Base-by-base conservation (phyloP, 768 basidiomycete species). In the Strobilomyces echinocephalus region DNA sequence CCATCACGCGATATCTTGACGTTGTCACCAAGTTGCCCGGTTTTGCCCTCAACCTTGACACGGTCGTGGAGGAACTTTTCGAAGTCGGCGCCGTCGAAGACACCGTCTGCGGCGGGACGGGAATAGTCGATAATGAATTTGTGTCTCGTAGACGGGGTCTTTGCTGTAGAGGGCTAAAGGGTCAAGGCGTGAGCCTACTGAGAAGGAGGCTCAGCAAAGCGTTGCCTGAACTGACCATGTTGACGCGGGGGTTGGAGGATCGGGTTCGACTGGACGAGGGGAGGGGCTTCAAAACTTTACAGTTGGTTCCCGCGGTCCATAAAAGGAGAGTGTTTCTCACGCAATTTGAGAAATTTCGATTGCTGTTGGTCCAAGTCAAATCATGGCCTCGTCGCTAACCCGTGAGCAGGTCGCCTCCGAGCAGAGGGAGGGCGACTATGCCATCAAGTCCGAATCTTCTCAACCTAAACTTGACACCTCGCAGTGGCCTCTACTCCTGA, bases 401-500 rank as follows among this genome's bases (percentile, higher is more conserved):
- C 76, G 80, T 63, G 79, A 83, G 53, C 81, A 90, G 69, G 80
- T 92, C 46, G 85, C 84, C 24, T 80, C 83, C 44, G 87, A 82
- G 16, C 89, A 91, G 72, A 74, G 83, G 49, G 75, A 80, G 21
- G 87, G 85, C 24, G 87, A 93, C 68, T 92, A 80, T 63, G 63
- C 84, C 43, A 92, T 95, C 72, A 89, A 92, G 69, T 83, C 92
- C 4, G 88, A 94, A 70, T 72, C 76, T 36, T 71, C 74, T 8
- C 72, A 84, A 7, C 93, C 92, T 9, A 80, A 80, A 61, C 81
- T 95, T 30, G 91, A 98, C 68, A 98, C 97, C 18, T 95, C 94
- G 0, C 80, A 97, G 73, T 99, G 97, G 97, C 97, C 97, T 34
- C 78, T 99, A 9, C 82, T 99, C 5, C 80, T 99, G 54, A 99